Evolutionary conservation across 768 basidiomycete species (phyloP).

Genomic region (Russula vinacea): DNA sequence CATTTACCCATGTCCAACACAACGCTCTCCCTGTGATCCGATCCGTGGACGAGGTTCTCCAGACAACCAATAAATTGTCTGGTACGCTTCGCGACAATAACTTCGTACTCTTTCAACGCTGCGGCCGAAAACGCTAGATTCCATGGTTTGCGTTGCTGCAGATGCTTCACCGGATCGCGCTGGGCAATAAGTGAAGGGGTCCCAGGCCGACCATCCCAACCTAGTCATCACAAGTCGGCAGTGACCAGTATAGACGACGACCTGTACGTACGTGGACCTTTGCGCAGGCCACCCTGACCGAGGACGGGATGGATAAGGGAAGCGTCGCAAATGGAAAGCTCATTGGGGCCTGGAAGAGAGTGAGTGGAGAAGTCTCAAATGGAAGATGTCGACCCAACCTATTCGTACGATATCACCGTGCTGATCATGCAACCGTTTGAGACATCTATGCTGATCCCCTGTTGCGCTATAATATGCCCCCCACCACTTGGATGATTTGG

Average conservation of each 20-base stretch:
- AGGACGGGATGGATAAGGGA: slow-evolving; percentile 15
- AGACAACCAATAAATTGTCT: slow-evolving; percentile 35
- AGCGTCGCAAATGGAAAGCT: slow-evolving; percentile 16
- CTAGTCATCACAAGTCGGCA: not conserved
- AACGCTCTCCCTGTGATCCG: slow-evolving; percentile 19
- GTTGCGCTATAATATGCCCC: slow-evolving; percentile 37
- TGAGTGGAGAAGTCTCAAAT: not conserved
- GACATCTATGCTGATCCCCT: slow-evolving; percentile 39
- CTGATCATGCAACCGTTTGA: slow-evolving; percentile 35
- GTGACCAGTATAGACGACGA: not conserved
- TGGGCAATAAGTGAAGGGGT: slow-evolving; percentile 34
- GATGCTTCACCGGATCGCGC: slow-evolving; percentile 41
- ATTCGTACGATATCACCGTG: slow-evolving; percentile 42
- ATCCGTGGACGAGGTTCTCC: slow-evolving; percentile 22
- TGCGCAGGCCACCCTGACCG: slow-evolving; percentile 25
- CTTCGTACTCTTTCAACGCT: slow-evolving; percentile 46
- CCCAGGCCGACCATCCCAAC: slow-evolving; percentile 20
- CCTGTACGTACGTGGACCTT: slow-evolving; percentile 22
- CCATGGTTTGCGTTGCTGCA: slow-evolving; percentile 44
- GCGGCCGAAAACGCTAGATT: slow-evolving; percentile 42
- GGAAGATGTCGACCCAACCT: slow-evolving; percentile 30
- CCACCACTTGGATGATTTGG: slow-evolving; percentile 44
- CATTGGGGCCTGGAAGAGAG: slow-evolving; percentile 13
- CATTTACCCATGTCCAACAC: slow-evolving; percentile 37
- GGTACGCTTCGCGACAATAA: slow-evolving; percentile 37